Base-by-base conservation (phyloP, 2,329 filamentous ascomycete genomes). In the Neonectria hederae region DNA sequence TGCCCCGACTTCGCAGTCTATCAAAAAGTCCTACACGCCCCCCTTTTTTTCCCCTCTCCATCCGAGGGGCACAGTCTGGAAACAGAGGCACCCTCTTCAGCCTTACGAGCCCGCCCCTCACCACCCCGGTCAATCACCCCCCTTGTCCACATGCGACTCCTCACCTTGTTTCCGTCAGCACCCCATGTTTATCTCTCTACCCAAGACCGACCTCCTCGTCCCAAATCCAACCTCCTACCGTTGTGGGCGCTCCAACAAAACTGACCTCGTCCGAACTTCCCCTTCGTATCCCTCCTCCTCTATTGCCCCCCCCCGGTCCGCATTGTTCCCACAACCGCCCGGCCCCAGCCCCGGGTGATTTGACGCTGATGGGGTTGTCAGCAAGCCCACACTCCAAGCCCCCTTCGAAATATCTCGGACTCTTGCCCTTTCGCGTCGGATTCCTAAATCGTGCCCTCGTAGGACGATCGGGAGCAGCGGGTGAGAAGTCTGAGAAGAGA, bases 21-120 rank as follows among this genome's bases (percentile, higher is more conserved):
- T 60, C 51, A 43, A 53, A 59, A 59, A 63, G 61, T 63, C 61
- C 61, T 63, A 63, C 53, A 62, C 60, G 53, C 24, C 48, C 45
- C 22, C 42, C 13, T 13, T 7, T 26, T 14, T 11, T 38, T 7
- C 42, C 40, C 42, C 28, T 14, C 28, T 40, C 48, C 49, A 40
- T 49, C 49, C 32, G 38, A 24, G 19, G 51, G n/a, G 17, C 43
- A 46, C 52, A 38, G 56, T 17, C 32, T 59, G 32, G 49, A 51
- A 42, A 54, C 42, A 45, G 28, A 49, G 65, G 63, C 62, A 69
- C 62, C 68, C 65, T 73, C 69, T 73, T 73, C 71, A 73, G 71
- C 71, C 71, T 73, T 73, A 73, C 71, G 68, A 65, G 67, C 48
- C 24, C 26, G 59, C 61, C 66, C 56, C 71, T 65, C 69, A 71